Conservation (phyloP, 192 early-diverging fungal genomes). For the Phlyctochytrium arcticum region DNA sequence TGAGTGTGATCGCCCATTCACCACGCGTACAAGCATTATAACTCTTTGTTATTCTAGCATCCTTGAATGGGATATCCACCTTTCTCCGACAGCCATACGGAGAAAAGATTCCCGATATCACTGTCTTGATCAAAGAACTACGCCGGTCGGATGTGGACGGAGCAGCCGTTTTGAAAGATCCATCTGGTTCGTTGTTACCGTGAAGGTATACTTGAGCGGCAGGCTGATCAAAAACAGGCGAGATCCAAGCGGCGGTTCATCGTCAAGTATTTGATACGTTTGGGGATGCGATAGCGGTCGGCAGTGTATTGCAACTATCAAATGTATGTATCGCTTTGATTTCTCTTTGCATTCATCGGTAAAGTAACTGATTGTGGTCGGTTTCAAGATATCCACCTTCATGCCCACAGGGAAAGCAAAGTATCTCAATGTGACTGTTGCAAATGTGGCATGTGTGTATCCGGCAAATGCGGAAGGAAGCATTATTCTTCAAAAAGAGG, state of each 20-base stretch:
- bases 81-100: neutral
- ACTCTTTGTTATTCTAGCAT: neutral
- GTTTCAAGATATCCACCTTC: neutral
- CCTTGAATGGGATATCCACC: neutral
- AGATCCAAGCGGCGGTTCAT: neutral
- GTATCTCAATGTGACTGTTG: constrained; percentile 1
- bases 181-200: neutral
- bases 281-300: neutral
- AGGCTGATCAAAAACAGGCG: neutral
- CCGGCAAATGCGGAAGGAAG: no score
- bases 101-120: constrained; percentile 1
- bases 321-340: neutral
- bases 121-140: constrained; percentile 2
- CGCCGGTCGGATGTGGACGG: neutral
- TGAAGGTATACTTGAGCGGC: neutral
- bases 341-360: no score
- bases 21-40: neutral
- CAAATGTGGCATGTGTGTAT: neutral
- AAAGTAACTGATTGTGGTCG: neutral
- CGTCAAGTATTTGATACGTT: constrained; percentile 1
- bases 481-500: no score
- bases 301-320: neutral
- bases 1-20: neutral
- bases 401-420: neutral
- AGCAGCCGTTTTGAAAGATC: constrained; percentile 5